phyloP scores from a whole-genome alignment of 2,329 filamentous ascomycete species.

The Hymenoscyphus repandus region DNA sequence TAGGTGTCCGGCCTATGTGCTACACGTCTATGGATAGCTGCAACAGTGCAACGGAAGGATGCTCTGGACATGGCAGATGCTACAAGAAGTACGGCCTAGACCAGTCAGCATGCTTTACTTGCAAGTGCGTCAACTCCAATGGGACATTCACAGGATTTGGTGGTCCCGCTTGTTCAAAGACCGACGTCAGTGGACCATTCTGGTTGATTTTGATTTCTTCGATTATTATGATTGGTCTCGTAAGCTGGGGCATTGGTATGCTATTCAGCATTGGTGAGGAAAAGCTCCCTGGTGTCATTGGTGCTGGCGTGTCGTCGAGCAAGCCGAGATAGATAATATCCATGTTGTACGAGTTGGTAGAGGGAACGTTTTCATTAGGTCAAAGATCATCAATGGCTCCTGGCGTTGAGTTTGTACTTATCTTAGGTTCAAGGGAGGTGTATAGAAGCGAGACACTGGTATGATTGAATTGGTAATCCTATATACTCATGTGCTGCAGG shows the following conservation, averaged over 20 bases:
- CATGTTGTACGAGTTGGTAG: conserved; percentile 23
- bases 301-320: conserved; percentile 76
- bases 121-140: conserved; percentile 63
- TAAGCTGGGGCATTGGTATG: conserved; percentile 69
- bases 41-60: conserved; percentile 64
- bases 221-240: conserved; percentile 60
- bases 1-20: conserved; percentile 57
- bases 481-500: too few relatives aligned
- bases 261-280: conserved; percentile 80
- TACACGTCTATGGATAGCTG: conserved; percentile 68
- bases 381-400: conserved; percentile 9
- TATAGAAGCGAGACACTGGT: conserved; percentile 16
- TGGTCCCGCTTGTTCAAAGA: conserved; percentile 83
- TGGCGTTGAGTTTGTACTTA: conserved; percentile 27
- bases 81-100: conserved; percentile 54
- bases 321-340: conserved; percentile 38
- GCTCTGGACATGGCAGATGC: conserved; percentile 78
- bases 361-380: conserved; percentile 3
- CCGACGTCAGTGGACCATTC: conserved; percentile 83
- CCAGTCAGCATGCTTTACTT: conserved; percentile 65
- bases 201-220: conserved; percentile 78
- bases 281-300: conserved; percentile 87
- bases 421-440: conserved; percentile 16
- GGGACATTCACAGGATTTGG: conserved; percentile 57
- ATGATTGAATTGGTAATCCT: not conserved